These are phyloP conservation scores for Mortierella sp. DNA, from an alignment of 371 early-diverging fungal species.

Conservation along the genomic window DNA sequence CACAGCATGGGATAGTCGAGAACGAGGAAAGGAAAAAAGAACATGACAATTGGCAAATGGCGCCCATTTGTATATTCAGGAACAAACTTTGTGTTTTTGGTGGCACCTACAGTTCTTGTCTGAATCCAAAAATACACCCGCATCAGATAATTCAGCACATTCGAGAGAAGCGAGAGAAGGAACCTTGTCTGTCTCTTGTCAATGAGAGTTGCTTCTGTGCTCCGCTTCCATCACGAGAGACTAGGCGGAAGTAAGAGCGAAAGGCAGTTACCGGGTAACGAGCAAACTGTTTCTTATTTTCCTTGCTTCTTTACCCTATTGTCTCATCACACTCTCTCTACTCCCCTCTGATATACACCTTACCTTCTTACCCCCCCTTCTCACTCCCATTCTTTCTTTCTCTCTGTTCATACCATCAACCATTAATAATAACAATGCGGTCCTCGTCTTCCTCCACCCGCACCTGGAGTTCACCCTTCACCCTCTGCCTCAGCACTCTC, in stretches of 20 bases:
- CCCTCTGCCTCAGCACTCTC: not conserved
- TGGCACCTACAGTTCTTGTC: not conserved
- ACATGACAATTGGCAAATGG: too few species aligned
- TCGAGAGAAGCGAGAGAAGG: not conserved
- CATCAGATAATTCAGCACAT: too few species aligned
- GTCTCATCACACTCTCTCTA: not conserved
- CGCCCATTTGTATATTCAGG: not conserved
- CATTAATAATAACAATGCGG: not conserved
- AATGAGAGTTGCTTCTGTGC: not conserved
- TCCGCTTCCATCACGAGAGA: not conserved
- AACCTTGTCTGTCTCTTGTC: not conserved
- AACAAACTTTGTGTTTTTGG: too few species aligned
- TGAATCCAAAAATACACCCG: not conserved
- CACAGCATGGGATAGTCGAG: not conserved
- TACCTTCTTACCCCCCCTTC: not conserved
- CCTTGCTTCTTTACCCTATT: not conserved
- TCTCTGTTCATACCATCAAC: too few species aligned
- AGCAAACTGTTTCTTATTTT: not conserved
- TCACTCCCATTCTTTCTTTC: not conserved
- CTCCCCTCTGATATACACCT: not conserved
- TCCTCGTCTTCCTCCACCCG: too few species aligned
- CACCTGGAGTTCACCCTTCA: slow-evolving; percentile 1
- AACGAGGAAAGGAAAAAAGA: not conserved
- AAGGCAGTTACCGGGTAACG: slow-evolving; percentile 8
- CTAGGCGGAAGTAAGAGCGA: not conserved